These are phyloP conservation scores for Alternaria longipes DNA, from an alignment of 2,329 filamentous ascomycete species.

Conservation along the genomic window DNA sequence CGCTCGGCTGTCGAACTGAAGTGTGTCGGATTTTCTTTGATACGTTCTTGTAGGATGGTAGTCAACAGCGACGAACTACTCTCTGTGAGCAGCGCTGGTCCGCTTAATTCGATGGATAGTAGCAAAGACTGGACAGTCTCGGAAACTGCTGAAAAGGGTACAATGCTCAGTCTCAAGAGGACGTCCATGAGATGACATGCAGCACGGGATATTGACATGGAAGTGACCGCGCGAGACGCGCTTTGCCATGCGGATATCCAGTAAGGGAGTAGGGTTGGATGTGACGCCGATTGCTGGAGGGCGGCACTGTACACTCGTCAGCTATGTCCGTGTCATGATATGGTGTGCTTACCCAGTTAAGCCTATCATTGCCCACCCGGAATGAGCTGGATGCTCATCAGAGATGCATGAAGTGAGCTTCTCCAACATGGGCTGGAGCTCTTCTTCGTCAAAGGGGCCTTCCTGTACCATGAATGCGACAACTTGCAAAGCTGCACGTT, in stretches of 20 bases:
- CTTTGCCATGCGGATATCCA: conserved; percentile 84
- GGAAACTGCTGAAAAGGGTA: conserved; percentile 72
- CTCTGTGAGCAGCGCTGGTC: conserved; percentile 81
- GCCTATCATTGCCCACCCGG: conserved; percentile 87
- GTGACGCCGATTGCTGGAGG: conserved; percentile 38
- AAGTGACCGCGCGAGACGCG: conserved; percentile 74
- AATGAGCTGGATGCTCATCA: conserved; percentile 70
- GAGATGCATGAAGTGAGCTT: conserved; percentile 67
- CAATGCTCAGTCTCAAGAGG: conserved; percentile 71
- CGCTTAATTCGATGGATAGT: conserved; percentile 80
- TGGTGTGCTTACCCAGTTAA: conserved; percentile 71
- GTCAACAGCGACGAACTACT: conserved; percentile 78
- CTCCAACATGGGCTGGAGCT: conserved; percentile 65
- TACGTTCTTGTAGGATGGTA: conserved; percentile 71
- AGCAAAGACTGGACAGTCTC: conserved; percentile 78
- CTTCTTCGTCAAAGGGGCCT: conserved; percentile 55
- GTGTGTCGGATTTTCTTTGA: conserved; percentile 72
- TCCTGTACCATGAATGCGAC: conserved; percentile 60
- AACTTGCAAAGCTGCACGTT: conserved; percentile 63
- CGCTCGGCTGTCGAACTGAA: conserved; percentile 74
- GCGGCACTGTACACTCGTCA: conserved; percentile 35
- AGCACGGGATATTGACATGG: conserved; percentile 75
- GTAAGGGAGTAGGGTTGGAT: conserved; percentile 50
- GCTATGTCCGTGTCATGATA: neutral
- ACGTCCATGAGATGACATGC: conserved; percentile 77